These are phyloP conservation scores for Colletotrichum theobromicola DNA, from an alignment of 2,329 filamentous ascomycete species.

Conservation along the genomic window DNA sequence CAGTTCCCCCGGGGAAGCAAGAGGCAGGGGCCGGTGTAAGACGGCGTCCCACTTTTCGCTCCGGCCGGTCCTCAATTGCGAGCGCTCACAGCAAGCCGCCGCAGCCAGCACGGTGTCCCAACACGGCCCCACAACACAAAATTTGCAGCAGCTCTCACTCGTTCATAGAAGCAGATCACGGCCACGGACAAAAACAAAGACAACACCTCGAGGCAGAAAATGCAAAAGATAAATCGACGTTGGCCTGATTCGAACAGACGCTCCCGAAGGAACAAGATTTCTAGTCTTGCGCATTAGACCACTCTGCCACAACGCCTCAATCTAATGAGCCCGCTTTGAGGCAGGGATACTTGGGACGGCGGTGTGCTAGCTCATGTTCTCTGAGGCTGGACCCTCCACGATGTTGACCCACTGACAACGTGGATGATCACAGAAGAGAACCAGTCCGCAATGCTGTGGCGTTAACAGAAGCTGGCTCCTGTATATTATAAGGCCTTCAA, in stretches of 20 bases:
- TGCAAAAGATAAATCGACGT: background rate
- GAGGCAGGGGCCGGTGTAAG: background rate
- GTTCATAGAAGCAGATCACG: background rate
- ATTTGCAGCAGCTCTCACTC: background rate
- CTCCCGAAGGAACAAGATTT: background rate
- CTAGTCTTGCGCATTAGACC: background rate
- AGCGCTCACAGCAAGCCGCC: background rate
- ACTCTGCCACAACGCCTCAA: constrained; percentile 12
- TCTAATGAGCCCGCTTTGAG: background rate
- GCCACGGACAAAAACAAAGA: background rate
- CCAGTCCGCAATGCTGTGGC: no score
- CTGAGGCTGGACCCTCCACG: background rate
- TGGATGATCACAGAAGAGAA: no score
- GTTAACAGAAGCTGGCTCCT: no score
- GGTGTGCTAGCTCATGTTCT: background rate
- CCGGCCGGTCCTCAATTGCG: background rate
- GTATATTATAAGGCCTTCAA: no score
- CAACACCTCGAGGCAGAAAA: background rate
- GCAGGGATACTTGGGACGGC: accelerated
- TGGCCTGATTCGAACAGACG: background rate
- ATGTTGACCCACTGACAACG: no score
- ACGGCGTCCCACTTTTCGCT: background rate
- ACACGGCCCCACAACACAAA: background rate
- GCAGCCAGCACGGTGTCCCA: background rate
- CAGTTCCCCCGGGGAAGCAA: background rate